Conservation (phyloP, 768 basidiomycete genomes). For the Lactarius quietus region DNA sequence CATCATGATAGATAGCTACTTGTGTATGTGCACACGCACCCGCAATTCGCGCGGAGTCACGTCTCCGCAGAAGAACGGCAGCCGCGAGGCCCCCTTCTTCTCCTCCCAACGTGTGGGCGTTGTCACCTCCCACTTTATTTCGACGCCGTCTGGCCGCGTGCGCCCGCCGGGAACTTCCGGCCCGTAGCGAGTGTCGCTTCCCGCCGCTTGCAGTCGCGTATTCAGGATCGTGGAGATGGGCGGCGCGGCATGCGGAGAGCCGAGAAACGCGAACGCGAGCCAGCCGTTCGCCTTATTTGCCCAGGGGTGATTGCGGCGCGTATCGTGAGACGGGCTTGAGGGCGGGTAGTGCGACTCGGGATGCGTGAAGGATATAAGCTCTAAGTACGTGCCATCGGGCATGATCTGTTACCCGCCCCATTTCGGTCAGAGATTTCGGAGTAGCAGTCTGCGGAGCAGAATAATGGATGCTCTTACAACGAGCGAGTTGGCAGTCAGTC, state of each 20-base stretch:
- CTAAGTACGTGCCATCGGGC: conserved; percentile 58
- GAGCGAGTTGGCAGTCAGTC: conserved; percentile 61
- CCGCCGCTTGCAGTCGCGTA: conserved; percentile 36
- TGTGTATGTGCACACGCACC: conserved; percentile 33
- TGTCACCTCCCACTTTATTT: conserved; percentile 57
- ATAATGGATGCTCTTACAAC: conserved; percentile 40
- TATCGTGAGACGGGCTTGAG: conserved; percentile 41
- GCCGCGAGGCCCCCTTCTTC: conserved; percentile 31
- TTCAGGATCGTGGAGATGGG: conserved; percentile 55
- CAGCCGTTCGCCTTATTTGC: conserved; percentile 53
- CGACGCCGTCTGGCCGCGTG: conserved; percentile 49
- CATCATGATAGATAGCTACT: not conserved
- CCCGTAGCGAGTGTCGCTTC: conserved; percentile 42
- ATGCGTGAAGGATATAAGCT: conserved; percentile 64
- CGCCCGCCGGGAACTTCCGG: conserved; percentile 53
- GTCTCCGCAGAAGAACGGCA: conserved; percentile 77
- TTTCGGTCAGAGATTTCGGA: not conserved
- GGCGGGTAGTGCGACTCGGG: conserved; percentile 52
- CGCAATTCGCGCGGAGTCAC: conserved; percentile 57
- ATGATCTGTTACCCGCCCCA: conserved; percentile 39
- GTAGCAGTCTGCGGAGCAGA: not conserved
- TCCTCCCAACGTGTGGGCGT: conserved; percentile 31
- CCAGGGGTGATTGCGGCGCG: conserved; percentile 52
- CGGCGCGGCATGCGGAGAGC: conserved; percentile 37
- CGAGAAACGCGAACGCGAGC: conserved; percentile 65